phyloP scores from a whole-genome alignment of 2,329 filamentous ascomycete genomes.

The Ceratocystis cubensis region DNA sequence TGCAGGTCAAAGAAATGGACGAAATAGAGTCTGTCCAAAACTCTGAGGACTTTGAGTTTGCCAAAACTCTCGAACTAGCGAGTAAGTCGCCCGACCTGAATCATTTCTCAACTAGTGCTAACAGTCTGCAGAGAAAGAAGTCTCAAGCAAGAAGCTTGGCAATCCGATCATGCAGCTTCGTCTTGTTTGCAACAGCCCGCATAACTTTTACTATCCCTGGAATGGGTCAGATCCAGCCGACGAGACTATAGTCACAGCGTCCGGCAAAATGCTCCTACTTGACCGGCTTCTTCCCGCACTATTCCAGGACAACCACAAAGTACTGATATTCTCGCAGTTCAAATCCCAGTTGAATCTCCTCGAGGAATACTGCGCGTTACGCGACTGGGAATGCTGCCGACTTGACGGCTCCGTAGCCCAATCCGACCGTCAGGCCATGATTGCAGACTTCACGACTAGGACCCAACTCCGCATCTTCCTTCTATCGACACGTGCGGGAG shows the following conservation, averaged over 20 bases:
- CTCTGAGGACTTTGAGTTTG: constrained; percentile 28
- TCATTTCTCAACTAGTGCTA: constrained; percentile 21
- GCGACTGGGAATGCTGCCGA: constrained; percentile 69
- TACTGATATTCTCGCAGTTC: constrained; percentile 94
- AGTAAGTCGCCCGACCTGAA: constrained; percentile 39
- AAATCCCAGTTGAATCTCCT: constrained; percentile 87
- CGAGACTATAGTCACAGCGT: constrained; percentile 70
- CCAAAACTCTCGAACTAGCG: constrained; percentile 60
- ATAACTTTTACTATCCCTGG: constrained; percentile 96
- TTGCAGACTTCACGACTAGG: constrained; percentile 58
- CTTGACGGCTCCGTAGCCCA: constrained; percentile 85
- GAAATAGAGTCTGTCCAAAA: constrained; percentile 38
- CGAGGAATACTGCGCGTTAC: constrained; percentile 75
- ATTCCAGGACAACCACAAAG: constrained; percentile 66
- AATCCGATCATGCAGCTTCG: constrained; percentile 89
- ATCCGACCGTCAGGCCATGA: constrained; percentile 54
- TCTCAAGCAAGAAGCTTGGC: constrained; percentile 80
- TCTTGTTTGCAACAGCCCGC: constrained; percentile 81
- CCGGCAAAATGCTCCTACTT: constrained; percentile 90
- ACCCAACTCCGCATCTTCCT: constrained; percentile 63
- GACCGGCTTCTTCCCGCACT: constrained; percentile 72
- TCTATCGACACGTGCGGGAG: constrained; percentile 79
- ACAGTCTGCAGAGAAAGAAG: constrained; percentile 54
- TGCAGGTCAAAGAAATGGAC: constrained; percentile 38
- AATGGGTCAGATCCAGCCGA: constrained; percentile 51